A percentile compares a stretch with the other conserved stretches of the same genome.
phyloP scores from a whole-genome alignment of 768 basidiomycete genomes.

The Mycena alexandri region DNA sequence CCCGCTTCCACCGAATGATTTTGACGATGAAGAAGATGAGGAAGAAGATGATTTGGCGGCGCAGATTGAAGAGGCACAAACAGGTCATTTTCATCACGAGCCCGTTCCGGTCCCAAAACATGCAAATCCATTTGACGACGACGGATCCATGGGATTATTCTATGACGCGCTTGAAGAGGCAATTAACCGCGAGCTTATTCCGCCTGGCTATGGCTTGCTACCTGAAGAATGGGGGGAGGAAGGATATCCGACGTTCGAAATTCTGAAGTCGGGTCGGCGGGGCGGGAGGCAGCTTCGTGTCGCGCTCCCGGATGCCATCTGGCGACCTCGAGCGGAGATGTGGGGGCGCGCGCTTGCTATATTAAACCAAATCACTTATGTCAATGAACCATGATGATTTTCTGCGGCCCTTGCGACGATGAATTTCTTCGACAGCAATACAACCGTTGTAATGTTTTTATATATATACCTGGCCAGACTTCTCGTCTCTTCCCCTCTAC shows the following conservation, averaged over 20 bases:
- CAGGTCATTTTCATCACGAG: slow-evolving; percentile 26
- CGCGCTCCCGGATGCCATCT: slow-evolving; percentile 32
- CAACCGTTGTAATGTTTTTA: background rate
- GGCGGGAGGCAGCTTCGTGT: slow-evolving; percentile 22
- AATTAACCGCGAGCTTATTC: slow-evolving; percentile 3
- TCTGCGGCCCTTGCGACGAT: background rate
- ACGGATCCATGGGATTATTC: slow-evolving; percentile 11
- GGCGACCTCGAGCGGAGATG: slow-evolving; percentile 32
- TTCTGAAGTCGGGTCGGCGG: slow-evolving; percentile 27
- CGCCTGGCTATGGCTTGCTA: slow-evolving; percentile 31
- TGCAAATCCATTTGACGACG: slow-evolving; percentile 19
- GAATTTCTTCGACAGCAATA: background rate
- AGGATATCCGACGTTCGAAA: slow-evolving; percentile 26
- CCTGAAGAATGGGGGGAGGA: slow-evolving; percentile 37
- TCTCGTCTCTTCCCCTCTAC: background rate
- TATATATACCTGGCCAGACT: background rate
- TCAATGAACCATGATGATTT: background rate
- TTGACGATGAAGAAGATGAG: background rate
- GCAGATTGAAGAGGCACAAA: slow-evolving; percentile 20
- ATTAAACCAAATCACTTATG: slow-evolving; percentile 13
- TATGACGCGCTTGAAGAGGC: slow-evolving; percentile 9
- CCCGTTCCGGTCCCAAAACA: slow-evolving; percentile 19
- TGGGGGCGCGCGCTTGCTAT: slow-evolving; percentile 35
- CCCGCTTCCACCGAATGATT: background rate
- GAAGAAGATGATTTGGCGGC: background rate